Evolutionary conservation across 192 early-diverging fungal species (phyloP), one percentile per base, ranked within the genome.

Genomic region (Podila epigama): DNA sequence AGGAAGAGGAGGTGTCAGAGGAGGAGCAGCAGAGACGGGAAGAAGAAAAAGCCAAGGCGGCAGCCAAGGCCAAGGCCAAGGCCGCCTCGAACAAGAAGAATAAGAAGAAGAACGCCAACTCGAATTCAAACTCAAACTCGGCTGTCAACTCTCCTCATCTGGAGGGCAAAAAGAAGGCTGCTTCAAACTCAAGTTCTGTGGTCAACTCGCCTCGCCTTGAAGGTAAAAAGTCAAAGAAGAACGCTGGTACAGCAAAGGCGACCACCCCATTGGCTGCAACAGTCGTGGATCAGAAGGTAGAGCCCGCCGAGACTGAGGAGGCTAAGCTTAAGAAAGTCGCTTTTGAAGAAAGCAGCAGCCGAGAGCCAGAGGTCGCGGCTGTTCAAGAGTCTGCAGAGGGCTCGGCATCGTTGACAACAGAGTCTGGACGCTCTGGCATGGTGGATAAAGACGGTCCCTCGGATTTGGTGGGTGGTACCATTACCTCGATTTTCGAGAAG

Each of bases 401-500:
- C 9, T 13, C 33, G n/a, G 25, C 44, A 2, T 28, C 15, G 18
- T 13, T 22, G 5, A 54, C 28, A 6, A 29, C 52, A 54, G 32
- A 32, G 48, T 51, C 33, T 3, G n/a, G n/a, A n/a, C 62, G 52
- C 0, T 34, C 57, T 13, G 33, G 12, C 2, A 75, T 75, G 66
- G 66, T 77, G 39, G 37, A 68, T 3, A 77, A 59, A 31, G 73
- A 77, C 48, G 73, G 66, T 39, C 66, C 73, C 25, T 16, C 52
- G 12, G 66, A 63, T 28, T 68, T 77, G 66, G 60, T 68, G 13
- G 61, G 56, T 10, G 73, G 73, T 2, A 56, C 62, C 22, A 27
- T 77, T n/a, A 59, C 66, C 20, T 77, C 73, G 0, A 68, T 77
- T 34, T 77, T 77, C 60, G 73, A 68, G 40, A 77, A 68, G 66